A percentile compares a stretch with the other conserved stretches of the same genome.
phyloP scores from a whole-genome alignment of 2,329 filamentous ascomycete species.

The Calonectria pauciramosa region DNA sequence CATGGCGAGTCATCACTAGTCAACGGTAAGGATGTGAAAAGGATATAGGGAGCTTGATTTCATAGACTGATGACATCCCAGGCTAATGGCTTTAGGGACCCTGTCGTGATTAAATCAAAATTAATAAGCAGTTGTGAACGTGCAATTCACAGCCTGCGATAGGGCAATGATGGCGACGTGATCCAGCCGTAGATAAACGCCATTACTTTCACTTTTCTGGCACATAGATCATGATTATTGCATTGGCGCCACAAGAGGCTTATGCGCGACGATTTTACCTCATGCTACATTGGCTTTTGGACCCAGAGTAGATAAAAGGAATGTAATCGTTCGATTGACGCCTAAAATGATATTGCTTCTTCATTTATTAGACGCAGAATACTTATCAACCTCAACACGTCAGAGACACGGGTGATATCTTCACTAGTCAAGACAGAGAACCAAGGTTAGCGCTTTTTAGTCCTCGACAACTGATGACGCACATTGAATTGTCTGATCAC shows the following conservation, averaged over 20 bases:
- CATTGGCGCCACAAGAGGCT: background rate
- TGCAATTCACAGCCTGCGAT: background rate
- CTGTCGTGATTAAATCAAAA: background rate
- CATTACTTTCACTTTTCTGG: background rate
- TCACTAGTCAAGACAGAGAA: background rate
- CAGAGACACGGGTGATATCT: background rate
- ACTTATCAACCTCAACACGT: background rate
- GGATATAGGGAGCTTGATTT: background rate
- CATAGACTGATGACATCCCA: background rate
- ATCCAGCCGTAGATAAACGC: background rate
- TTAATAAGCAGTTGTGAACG: background rate
- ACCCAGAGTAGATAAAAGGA: background rate
- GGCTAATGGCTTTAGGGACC: background rate
- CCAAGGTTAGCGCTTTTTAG: background rate
- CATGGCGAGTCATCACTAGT: background rate
- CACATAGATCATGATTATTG: background rate
- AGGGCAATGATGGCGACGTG: background rate
- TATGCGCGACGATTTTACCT: background rate
- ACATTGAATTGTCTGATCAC: background rate
- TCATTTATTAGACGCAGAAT: background rate
- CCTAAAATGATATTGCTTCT: background rate
- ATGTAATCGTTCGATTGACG: background rate
- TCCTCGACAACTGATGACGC: background rate
- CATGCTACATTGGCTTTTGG: background rate
- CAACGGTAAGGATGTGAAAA: background rate